These are phyloP conservation scores for Salix caprea DNA, from an alignment of 345 rosid species.

Conservation along the genomic window DNA sequence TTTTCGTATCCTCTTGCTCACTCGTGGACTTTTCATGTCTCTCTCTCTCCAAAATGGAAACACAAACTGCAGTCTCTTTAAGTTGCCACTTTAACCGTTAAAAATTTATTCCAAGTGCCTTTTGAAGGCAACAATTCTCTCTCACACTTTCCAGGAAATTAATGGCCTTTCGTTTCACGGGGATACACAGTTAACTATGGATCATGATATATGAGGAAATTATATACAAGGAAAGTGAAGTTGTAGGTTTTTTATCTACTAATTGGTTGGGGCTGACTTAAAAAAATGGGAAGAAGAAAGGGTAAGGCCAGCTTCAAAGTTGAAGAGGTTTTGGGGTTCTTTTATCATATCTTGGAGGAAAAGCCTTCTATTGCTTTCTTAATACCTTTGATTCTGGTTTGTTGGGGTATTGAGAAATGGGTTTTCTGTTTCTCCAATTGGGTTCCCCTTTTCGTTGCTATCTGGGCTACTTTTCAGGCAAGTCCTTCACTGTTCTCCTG, in stretches of 20 bases:
- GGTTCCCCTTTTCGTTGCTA: slow-evolving; percentile 84
- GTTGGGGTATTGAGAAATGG: slow-evolving; percentile 91
- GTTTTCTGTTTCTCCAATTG: slow-evolving; percentile 78
- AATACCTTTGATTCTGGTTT: slow-evolving; percentile 53
- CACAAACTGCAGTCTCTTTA: not conserved
- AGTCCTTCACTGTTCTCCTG: not conserved
- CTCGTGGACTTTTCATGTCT: too few species aligned
- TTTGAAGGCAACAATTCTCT: not conserved
- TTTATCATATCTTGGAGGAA: slow-evolving; percentile 51
- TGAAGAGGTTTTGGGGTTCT: slow-evolving; percentile 46
- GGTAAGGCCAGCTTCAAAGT: slow-evolving; percentile 36
- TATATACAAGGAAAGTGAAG: not conserved
- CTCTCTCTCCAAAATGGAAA: not conserved
- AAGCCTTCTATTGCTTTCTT: slow-evolving; percentile 56
- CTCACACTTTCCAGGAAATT: not conserved
- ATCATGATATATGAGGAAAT: too few species aligned
- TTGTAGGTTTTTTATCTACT: too few species aligned
- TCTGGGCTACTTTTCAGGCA: slow-evolving; percentile 91
- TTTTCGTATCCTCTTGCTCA: too few species aligned
- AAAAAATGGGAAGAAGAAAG: slow-evolving; percentile 43
- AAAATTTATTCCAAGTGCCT: too few species aligned
- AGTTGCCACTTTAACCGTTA: not conserved
- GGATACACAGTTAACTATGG: not conserved
- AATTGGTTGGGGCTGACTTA: not conserved
- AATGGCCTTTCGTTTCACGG: not conserved